Conservation (phyloP, 2,329 filamentous ascomycete genomes). For the Cladosporium phlei region DNA sequence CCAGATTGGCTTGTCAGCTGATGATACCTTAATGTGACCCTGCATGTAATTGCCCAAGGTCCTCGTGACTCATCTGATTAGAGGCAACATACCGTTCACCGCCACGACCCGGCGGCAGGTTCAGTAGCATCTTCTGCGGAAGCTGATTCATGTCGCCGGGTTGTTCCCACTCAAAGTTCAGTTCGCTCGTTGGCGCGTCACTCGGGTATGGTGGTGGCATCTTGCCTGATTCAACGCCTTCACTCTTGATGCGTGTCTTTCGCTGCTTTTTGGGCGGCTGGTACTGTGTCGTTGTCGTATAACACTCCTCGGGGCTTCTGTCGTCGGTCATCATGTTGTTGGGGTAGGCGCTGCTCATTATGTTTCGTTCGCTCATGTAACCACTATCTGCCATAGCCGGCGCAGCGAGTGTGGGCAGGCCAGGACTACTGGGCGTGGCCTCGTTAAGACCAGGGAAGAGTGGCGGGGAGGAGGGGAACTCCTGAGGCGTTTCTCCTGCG, state of each 20-base stretch:
- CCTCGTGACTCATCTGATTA: constrained; percentile 15
- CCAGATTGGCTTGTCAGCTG: neutral
- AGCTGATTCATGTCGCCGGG: constrained; percentile 25
- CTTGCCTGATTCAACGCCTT: constrained; percentile 17
- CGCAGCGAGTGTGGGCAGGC: constrained; percentile 50
- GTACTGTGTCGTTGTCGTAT: constrained; percentile 34
- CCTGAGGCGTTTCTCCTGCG: constrained; percentile 62
- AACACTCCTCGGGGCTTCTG: constrained; percentile 34
- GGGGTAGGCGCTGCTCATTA: constrained; percentile 56
- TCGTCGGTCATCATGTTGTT: constrained; percentile 60
- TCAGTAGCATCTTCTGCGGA: constrained; percentile 21
- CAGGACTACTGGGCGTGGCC: constrained; percentile 67
- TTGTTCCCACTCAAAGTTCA: constrained; percentile 19
- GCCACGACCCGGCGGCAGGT: constrained; percentile 17
- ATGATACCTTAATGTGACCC: neutral
- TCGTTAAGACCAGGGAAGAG: constrained; percentile 55
- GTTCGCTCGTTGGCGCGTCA: constrained; percentile 15
- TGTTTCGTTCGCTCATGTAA: constrained; percentile 58
- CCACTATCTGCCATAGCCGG: constrained; percentile 58
- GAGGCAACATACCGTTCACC: constrained; percentile 27
- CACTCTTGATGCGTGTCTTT: constrained; percentile 25
- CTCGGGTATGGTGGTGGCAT: constrained; percentile 11
- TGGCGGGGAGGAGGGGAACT: constrained; percentile 87
- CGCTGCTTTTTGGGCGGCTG: constrained; percentile 21
- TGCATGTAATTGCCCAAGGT: neutral